Evolutionary conservation across 108 stramenopile species (phyloP), one percentile per base, ranked within the genome.

Genomic region (Fragilaria radians): DNA sequence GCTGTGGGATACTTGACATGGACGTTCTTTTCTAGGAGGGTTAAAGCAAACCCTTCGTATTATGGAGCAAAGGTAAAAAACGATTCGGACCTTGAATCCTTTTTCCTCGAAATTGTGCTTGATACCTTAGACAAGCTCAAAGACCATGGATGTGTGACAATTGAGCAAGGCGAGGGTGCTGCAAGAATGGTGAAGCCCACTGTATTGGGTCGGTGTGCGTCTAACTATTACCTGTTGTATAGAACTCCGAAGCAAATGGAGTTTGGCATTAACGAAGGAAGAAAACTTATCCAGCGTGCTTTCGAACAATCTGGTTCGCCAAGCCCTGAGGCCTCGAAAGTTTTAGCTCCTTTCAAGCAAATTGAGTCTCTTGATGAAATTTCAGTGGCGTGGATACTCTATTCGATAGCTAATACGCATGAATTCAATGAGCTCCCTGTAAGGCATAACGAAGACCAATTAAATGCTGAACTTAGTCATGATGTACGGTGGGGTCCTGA

Each of bases 401-500:
- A 80, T 46, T 51, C 76, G 28, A 62, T 98, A 4, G 81, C 75
- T 24, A 71, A 62, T 25, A 95, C 96, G 5, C 77, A 86, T 64
- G 99, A 99, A 66, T 98, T 95, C 54, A 78, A 84, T 64, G 97
- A 99, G 66, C 71, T 98, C 11, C 99, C 99, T 9, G 97, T 98
- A 52, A 81, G 99, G 17, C 99, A 98, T 82, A 98, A 98, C 61
- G 97, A 99, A 63, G 99, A 99, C 55, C 57, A 68, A 25, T 66
- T 96, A 54, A 99, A 99, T 66, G 85, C 74, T 33, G 93, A 97
- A 47, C 76, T 99, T 11, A 94, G 93, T 52, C 70, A 75, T 54
- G 50, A 57, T 2, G 52, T 97, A 32, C 86, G 77, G 27, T 96
- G 94, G 96, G 85, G 92, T 0, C 69, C 83, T 4, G 83, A 88